A percentile compares a stretch with the other conserved stretches of the same genome.
Conservation (phyloP, 495 filamentous ascomycete species). For the Neurospora terricola region DNA sequence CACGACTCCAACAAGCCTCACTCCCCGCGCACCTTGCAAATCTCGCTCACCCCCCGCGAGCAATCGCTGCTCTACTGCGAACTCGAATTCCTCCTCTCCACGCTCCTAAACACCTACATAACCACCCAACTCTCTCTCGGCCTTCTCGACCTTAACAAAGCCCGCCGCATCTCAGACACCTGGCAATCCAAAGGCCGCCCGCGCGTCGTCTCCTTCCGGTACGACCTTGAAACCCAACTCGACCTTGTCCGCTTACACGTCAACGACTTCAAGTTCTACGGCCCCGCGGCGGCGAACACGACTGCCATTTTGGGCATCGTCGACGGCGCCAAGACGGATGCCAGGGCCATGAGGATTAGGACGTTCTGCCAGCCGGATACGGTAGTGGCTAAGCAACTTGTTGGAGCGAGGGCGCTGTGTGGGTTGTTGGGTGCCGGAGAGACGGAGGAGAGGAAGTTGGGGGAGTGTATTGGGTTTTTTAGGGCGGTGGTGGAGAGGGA, state of each 20-base stretch:
- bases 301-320: conserved; percentile 23
- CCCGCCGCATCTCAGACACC: conserved; percentile 24
- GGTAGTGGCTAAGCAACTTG: conserved; percentile 36
- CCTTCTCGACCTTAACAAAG: conserved; percentile 24
- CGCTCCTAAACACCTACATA: conserved; percentile 29
- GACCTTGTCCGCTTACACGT: conserved; percentile 30
- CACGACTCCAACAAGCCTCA: conserved; percentile 13
- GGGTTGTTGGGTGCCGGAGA: conserved; percentile 25
- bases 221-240: conserved; percentile 40
- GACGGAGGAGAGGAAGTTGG: conserved; percentile 23
- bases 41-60: conserved; percentile 34
- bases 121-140: conserved; percentile 27
- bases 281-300: conserved; percentile 14
- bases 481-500: conserved; percentile 25
- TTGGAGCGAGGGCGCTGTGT: conserved; percentile 29
- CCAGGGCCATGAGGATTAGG: conserved; percentile 28
- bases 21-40: conserved; percentile 13
- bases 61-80: conserved; percentile 38
- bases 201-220: conserved; percentile 34
- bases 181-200: conserved; percentile 35
- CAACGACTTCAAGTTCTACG: conserved; percentile 35
- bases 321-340: conserved; percentile 30
- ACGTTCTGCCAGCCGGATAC: conserved; percentile 39
- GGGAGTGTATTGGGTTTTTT: conserved; percentile 29
- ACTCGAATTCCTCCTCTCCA: conserved; percentile 29